Conservation (phyloP, 805 yeast genomes). For the Brettanomyces custersianus region DNA sequence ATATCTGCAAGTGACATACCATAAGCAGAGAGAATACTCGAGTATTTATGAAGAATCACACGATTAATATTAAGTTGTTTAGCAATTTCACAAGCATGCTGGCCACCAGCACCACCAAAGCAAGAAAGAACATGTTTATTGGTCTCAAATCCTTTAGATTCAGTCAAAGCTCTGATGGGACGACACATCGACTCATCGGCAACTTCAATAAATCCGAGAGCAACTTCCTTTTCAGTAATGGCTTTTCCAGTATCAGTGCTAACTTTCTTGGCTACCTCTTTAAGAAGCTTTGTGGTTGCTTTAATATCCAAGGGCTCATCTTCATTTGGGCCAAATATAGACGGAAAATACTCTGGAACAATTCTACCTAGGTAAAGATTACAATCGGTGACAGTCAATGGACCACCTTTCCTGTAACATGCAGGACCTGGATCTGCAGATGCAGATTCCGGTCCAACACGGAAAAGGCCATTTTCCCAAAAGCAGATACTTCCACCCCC, state of each 20-base stretch:
- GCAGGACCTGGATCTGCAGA: constrained; percentile 89
- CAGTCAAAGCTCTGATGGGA: constrained; percentile 78
- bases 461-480: constrained; percentile 65
- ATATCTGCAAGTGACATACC: constrained; percentile 86
- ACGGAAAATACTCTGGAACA: constrained; percentile 67
- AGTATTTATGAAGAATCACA: constrained; percentile 69
- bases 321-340: constrained; percentile 76
- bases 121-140: constrained; percentile 65
- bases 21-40: constrained; percentile 78
- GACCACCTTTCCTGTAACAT: constrained; percentile 81
- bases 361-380: constrained; percentile 65
- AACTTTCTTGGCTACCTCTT: constrained; percentile 43
- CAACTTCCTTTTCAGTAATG: constrained; percentile 58
- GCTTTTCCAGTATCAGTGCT: constrained; percentile 37
- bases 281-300: constrained; percentile 40
- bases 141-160: constrained; percentile 68
- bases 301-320: constrained; percentile 58
- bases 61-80: constrained; percentile 56
- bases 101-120: constrained; percentile 94
- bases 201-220: constrained; percentile 71
- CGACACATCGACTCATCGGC: constrained; percentile 90
- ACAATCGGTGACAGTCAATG: constrained; percentile 80
- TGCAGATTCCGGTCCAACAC: constrained; percentile 86
- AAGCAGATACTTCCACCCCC: constrained; percentile 70
- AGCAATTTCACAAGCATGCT: constrained; percentile 76